phyloP scores from a whole-genome alignment of 2,329 filamentous ascomycete genomes.

The Penicillium aurantiogriseum region DNA sequence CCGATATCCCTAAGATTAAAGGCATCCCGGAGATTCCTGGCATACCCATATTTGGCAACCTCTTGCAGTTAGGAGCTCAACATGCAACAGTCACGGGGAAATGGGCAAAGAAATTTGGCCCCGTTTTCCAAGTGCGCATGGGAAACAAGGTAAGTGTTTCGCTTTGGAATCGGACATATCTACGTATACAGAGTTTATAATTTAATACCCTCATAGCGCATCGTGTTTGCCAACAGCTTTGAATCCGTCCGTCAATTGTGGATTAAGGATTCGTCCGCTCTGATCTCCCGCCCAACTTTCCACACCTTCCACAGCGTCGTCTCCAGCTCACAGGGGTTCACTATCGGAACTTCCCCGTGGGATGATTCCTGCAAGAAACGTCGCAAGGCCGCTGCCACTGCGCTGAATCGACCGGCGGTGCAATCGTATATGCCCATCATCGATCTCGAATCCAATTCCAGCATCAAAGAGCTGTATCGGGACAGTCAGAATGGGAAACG shows the following conservation, averaged over 20 bases:
- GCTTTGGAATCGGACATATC: background rate
- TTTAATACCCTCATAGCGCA: slow-evolving; percentile 47
- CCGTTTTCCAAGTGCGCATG: slow-evolving; percentile 65
- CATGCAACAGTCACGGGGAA: slow-evolving; percentile 56
- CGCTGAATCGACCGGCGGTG: slow-evolving; percentile 71
- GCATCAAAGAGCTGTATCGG: slow-evolving; percentile 68
- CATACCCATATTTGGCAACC: slow-evolving; percentile 62
- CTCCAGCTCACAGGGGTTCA: slow-evolving; percentile 73
- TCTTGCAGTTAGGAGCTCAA: slow-evolving; percentile 59
- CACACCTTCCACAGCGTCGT: slow-evolving; percentile 81
- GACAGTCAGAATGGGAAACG: slow-evolving; percentile 61
- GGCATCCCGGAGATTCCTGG: slow-evolving; percentile 61
- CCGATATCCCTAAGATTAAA: slow-evolving; percentile 61
- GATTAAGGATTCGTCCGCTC: slow-evolving; percentile 73
- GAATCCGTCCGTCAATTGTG: slow-evolving; percentile 70
- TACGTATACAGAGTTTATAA: background rate
- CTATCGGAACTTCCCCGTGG: slow-evolving; percentile 81
- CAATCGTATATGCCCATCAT: slow-evolving; percentile 81
- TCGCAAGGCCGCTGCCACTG: slow-evolving; percentile 75
- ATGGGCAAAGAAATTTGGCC: slow-evolving; percentile 62
- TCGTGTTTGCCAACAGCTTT: slow-evolving; percentile 77
- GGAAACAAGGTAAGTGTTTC: slow-evolving; percentile 59
- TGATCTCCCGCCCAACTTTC: slow-evolving; percentile 74
- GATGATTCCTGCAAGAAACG: slow-evolving; percentile 75
- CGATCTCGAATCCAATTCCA: slow-evolving; percentile 70